Base-by-base conservation (phyloP, 1,139 yeast species). In the Saccharomycopsis hybrid region DNA sequence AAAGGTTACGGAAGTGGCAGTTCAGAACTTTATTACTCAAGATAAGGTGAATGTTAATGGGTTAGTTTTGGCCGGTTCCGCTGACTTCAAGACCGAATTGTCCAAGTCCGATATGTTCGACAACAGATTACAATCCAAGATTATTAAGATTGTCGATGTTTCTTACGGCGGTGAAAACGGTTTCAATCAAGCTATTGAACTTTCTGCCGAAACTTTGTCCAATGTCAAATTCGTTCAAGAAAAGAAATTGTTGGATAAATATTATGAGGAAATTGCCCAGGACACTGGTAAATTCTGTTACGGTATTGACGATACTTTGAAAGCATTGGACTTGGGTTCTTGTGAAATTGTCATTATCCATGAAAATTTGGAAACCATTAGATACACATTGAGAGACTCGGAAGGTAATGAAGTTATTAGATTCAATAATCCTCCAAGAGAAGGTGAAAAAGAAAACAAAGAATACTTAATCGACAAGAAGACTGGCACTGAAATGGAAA, bases 81-180 rank as follows among this genome's bases (percentile, higher is more conserved):
- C 98, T 44, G 98, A 94, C 72, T 92, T 92, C 79, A 92, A 92
- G 72, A 90, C 82, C 54, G 98, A 90, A 70, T 78, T 92, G 66
- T 80, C 88, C 53, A 87, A 83, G 68, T 88, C 97, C 45, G 98
- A 92, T 65, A 72, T 92, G 73, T 90, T 92, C 65, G 98, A 92
- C 68, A 73, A 72, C 61, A 86, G 98, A 72, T 77, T 92, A 65
- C 88, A 78, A 60, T 84, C 86, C 47, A 90, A 89, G 71, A 83
- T 92, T 61, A 77, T 92, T 55, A 88, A 89, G 69, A 79, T 89
- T 65, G 98, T 94, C 52, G 98, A 92, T 75, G 86, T 92, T 51
- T 90, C 97, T 2, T 92, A 92, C 65, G 98, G 98, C 68, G 98
- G 98, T 63, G 98, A 92, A 71, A 92, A 92, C 67, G 98, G 98